A percentile compares a stretch with the other conserved stretches of the same genome.
These are phyloP conservation scores for Mycena venus DNA, from an alignment of 768 basidiomycete species.

Conservation along the genomic window DNA sequence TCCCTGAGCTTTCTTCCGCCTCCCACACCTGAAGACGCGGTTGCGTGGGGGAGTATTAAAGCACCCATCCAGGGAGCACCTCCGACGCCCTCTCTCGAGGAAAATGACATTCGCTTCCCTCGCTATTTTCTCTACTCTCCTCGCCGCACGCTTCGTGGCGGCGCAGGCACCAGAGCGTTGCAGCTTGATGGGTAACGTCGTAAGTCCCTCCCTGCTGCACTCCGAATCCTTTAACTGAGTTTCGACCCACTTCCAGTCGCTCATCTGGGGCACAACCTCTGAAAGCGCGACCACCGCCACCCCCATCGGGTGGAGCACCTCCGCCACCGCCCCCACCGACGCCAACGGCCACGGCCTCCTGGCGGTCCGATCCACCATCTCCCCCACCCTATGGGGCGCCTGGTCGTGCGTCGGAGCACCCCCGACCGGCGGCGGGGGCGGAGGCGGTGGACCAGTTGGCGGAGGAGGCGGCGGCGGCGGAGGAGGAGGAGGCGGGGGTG, in stretches of 20 bases:
- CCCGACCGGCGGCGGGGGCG: neutral
- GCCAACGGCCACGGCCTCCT: neutral
- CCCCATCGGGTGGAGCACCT: conserved; percentile 4
- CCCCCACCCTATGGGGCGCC: neutral
- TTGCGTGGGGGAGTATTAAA: conserved; percentile 1
- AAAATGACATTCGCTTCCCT: conserved; percentile 2
- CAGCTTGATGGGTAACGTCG: neutral
- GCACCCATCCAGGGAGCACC: neutral
- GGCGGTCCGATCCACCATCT: conserved; percentile 4
- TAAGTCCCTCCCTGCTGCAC: neutral
- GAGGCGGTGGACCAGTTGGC: neutral
- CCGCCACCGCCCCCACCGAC: conserved; percentile 1
- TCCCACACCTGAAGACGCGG: neutral
- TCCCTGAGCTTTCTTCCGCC: neutral
- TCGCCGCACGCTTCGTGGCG: neutral
- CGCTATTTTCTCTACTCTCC: conserved; percentile 1
- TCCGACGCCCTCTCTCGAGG: neutral
- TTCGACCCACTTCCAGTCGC: neutral
- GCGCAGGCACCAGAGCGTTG: neutral
- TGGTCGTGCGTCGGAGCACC: neutral
- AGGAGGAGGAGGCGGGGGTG: too few relatives aligned
- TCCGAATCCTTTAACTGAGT: neutral
- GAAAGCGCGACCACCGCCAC: neutral
- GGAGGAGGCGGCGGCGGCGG: too few relatives aligned
- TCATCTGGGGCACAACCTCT: neutral